Evolutionary conservation across 108 stramenopile genomes (phyloP).

Genomic region (Fragilariopsis cylindrus): DNA sequence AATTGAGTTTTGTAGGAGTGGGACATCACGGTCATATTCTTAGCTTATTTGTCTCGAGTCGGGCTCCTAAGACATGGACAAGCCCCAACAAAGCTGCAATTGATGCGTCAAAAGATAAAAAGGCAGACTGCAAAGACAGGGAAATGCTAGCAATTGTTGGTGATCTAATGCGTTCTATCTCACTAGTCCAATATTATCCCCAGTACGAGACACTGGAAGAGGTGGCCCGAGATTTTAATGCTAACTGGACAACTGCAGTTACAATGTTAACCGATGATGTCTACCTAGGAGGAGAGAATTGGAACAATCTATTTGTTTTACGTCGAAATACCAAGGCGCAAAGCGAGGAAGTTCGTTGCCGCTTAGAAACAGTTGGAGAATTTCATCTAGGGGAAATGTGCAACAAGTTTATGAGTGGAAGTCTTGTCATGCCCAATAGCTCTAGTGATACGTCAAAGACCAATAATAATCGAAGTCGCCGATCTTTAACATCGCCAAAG

Average conservation of each 20-base stretch:
- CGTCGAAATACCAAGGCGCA: slow-evolving; percentile 77
- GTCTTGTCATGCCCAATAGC: slow-evolving; percentile 86
- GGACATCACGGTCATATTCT: slow-evolving; percentile 96
- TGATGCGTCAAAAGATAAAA: slow-evolving; percentile 15
- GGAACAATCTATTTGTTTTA: slow-evolving; percentile 91
- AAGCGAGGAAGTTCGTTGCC: slow-evolving; percentile 83
- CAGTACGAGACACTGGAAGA: slow-evolving; percentile 86
- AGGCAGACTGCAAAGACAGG: slow-evolving; percentile 11
- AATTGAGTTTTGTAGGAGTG: slow-evolving; percentile 53
- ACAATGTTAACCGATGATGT: slow-evolving; percentile 91
- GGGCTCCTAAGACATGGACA: slow-evolving; percentile 37
- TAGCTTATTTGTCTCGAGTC: slow-evolving; percentile 84
- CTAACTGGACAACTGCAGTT: slow-evolving; percentile 94
- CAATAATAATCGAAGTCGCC: not conserved
- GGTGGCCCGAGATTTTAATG: slow-evolving; percentile 93
- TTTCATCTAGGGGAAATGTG: slow-evolving; percentile 96
- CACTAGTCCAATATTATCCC: slow-evolving; percentile 85
- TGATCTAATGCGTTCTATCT: slow-evolving; percentile 95
- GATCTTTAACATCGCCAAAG: slow-evolving; percentile 31
- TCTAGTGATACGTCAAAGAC: slow-evolving; percentile 16
- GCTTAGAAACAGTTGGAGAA: slow-evolving; percentile 90
- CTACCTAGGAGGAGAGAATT: slow-evolving; percentile 92
- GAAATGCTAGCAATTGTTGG: slow-evolving; percentile 93
- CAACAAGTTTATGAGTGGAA: slow-evolving; percentile 91
- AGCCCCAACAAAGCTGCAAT: not conserved